phyloP scores from a whole-genome alignment of 768 basidiomycete genomes.

The Phlebiopsis gigantea region DNA sequence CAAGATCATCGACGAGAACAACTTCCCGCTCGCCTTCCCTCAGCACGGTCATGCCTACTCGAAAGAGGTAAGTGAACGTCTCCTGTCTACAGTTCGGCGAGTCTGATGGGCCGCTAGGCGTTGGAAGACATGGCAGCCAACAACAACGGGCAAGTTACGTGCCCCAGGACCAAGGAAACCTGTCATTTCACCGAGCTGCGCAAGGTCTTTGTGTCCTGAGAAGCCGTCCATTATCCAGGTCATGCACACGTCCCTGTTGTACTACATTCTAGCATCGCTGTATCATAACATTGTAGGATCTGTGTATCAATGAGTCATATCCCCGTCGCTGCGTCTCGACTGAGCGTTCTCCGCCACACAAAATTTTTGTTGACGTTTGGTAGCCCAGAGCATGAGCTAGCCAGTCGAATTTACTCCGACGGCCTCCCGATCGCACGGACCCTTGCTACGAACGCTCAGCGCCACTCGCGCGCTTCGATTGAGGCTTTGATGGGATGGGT shows the following conservation, averaged over 20 bases:
- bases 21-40: slow-evolving; percentile 88
- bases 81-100: background rate
- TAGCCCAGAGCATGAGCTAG: no score
- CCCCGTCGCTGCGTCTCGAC: no score
- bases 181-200: slow-evolving; percentile 63
- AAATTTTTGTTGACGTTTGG: background rate
- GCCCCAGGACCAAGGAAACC: slow-evolving; percentile 65
- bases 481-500: background rate
- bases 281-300: slow-evolving; percentile 1
- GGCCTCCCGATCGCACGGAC: background rate
- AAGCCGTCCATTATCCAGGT: slow-evolving; percentile 47
- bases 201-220: slow-evolving; percentile 91
- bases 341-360: background rate
- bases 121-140: slow-evolving; percentile 83
- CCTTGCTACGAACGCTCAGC: background rate
- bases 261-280: slow-evolving; percentile 6
- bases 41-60: slow-evolving; percentile 86
- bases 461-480: background rate
- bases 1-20: slow-evolving; percentile 92
- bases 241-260: slow-evolving; percentile 4
- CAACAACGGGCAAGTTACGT: slow-evolving; percentile 76
- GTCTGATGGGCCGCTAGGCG: slow-evolving; percentile 44
- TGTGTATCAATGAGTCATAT: background rate
- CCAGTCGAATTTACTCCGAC: no score
- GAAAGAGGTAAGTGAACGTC: slow-evolving; percentile 59